Evolutionary conservation across 805 yeast species (phyloP), one percentile per base, ranked within the genome.

Genomic region (Zygoascus tannicola): DNA sequence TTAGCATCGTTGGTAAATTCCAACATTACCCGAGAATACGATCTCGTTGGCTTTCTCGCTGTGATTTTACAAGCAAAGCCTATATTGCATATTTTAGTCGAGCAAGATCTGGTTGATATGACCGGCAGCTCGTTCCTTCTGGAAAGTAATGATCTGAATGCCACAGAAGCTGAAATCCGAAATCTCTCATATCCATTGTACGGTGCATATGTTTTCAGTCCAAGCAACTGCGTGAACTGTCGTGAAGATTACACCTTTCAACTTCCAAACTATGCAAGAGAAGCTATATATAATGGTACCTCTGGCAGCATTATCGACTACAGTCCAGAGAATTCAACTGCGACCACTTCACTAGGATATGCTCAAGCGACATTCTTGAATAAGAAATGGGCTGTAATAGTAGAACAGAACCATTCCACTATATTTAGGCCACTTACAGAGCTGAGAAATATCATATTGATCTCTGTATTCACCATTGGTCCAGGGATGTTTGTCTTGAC

Each of bases 401-500:
- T 87, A 3, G 79, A 78, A 50, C 94, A 86, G 57, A 60, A 69
- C 2, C 71, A 75, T 49, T 48, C 66, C 1, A 71, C 63, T 1
- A 84, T 87, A 58, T 66, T 75, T 58, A 73, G 66, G 3, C 94
- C 95, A 0, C 69, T 81, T 4, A 65, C 71, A 23, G 73, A 70
- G 49, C 64, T 87, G 39, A 70, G 81, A 1, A 75, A 76, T 50
- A 81, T 87, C 45, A 78, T 85, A 47, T 71, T 80, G 34, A 94
- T 92, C 5, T 80, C 84, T 1, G 85, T 84, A 32, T 67, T 87
- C 33, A 35, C 50, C 1, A 48, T 56, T 14, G 94, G 84, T 1
- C 76, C 81, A 15, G 92, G 90, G 3, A 83, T 68, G 3, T 74
- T 80, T 49, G 75, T 85, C 69, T 77, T 82, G 50, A 50, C 85